phyloP scores from a whole-genome alignment of 139 green algal species.

The Spirogloea muscicola region DNA sequence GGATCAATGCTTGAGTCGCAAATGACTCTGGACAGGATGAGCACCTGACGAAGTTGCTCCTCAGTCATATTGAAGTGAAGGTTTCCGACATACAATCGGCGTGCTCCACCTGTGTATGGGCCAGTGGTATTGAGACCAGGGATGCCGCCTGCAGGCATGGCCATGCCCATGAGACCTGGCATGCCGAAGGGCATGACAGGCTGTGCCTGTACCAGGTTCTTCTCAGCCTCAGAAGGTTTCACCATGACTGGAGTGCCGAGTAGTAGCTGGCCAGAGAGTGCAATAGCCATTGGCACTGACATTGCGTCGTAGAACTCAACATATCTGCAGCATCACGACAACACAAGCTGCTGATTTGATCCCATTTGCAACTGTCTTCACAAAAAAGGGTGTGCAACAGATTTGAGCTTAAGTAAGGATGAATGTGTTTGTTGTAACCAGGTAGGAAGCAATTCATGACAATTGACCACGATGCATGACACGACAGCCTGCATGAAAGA shows the following conservation, averaged over 20 bases:
- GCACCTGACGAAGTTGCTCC: constrained; percentile 38
- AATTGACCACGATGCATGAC: too few species aligned
- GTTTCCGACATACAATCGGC: constrained; percentile 39
- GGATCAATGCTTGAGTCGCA: background rate
- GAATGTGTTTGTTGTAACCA: too few species aligned
- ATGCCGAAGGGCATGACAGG: constrained; percentile 44
- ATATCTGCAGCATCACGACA: constrained; percentile 66
- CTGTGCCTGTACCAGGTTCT: constrained; percentile 84
- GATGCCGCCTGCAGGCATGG: constrained; percentile 1
- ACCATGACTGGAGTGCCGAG: constrained; percentile 85
- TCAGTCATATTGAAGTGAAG: constrained; percentile 56
- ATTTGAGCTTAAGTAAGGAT: too few species aligned
- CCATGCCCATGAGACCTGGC: constrained; percentile 18
- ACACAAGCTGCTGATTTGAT: too few species aligned
- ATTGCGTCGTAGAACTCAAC: constrained; percentile 75
- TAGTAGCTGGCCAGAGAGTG: constrained; percentile 76
- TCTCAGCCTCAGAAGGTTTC: constrained; percentile 77
- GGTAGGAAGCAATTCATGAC: too few species aligned
- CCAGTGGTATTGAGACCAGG: constrained; percentile 8
- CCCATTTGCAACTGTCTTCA: too few species aligned
- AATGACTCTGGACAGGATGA: background rate
- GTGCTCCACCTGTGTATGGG: constrained; percentile 8
- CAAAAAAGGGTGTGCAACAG: too few species aligned
- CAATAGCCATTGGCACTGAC: constrained; percentile 65
- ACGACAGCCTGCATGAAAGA: too few species aligned